Evolutionary conservation across 2,329 filamentous ascomycete genomes (phyloP), one percentile per base, ranked within the genome.

Genomic region (Arthrobotrys sinensis): DNA sequence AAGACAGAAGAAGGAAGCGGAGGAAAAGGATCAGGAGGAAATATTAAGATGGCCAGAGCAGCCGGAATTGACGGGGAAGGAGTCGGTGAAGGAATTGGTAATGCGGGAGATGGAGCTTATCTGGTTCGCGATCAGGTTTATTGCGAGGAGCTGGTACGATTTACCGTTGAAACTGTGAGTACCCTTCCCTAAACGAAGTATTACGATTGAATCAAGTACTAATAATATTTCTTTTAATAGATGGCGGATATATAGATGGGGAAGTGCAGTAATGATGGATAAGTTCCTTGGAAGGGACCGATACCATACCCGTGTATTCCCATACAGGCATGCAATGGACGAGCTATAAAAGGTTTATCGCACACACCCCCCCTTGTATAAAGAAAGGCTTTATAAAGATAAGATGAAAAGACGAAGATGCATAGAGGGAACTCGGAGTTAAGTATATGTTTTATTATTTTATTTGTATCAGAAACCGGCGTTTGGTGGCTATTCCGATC

Each of bases 81-180:
- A 85, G 52, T 86, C 87, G 0, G 0, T 91, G 0, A 83, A 83
- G 57, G 90, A 94, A 21, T 85, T 87, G 5, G 86, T 95, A 79
- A 85, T 86, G 80, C 84, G 87, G 0, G 95, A 98, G 84, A 84
- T 91, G 34, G 84, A 85, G 4, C 85, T 90, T 14, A 87, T 97
- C 11, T 88, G 87, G 82, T 86, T 87, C 73, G 90, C 90, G 0
- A 86, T 89, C 57, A 88, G 89, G 81, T 89, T 90, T 81, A 90
- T 98, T 1, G 24, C 96, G 7, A 87, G 84, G 80, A 88, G 89
- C 76, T 99, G 93, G 93, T 68, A 90, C 4, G 85, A 87, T 21
- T 86, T 94, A 57, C 94, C 94, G 0, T 86, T 85, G 53, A 88
- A 88, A 79, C 71, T 92, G 92, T 96, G 88, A 90, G 92, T 90